phyloP scores from a whole-genome alignment of 371 early-diverging fungal genomes.

The Blastocladiella emersonii region DNA sequence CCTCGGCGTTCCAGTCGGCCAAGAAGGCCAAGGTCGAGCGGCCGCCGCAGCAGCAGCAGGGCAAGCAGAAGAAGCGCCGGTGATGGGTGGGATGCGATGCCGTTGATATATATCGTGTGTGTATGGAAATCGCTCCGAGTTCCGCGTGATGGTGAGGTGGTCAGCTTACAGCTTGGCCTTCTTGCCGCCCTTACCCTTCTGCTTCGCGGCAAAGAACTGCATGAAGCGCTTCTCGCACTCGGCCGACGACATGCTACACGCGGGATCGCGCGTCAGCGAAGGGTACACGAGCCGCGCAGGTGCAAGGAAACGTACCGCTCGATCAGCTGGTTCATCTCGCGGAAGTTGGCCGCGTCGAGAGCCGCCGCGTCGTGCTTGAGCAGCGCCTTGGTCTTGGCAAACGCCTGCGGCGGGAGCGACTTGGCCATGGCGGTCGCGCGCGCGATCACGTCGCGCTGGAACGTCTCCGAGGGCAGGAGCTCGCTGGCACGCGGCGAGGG shows the following conservation, averaged over 20 bases:
- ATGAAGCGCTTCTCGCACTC: background rate
- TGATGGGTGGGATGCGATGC: too few species aligned
- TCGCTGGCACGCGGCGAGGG: conserved; percentile 11
- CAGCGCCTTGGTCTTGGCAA: conserved; percentile 38
- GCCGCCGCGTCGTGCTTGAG: conserved; percentile 27
- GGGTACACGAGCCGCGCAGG: background rate
- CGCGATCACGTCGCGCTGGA: conserved; percentile 31
- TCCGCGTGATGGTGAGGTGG: too few species aligned
- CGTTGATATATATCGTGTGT: too few species aligned
- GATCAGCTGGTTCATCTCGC: conserved; percentile 29
- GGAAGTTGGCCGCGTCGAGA: conserved; percentile 26
- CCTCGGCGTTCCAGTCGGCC: background rate
- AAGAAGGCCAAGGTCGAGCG: too few species aligned
- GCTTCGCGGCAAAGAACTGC: background rate
- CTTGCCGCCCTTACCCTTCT: background rate
- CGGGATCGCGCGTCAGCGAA: background rate
- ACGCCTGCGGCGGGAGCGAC: conserved; percentile 31
- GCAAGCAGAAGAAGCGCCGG: too few species aligned
- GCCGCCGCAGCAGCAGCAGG: too few species aligned
- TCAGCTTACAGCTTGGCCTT: conserved; percentile 6
- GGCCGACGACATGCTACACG: conserved; percentile 1
- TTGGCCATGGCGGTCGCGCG: conserved; percentile 33
- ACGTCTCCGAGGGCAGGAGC: conserved; percentile 34
- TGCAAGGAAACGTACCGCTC: conserved; percentile 8
- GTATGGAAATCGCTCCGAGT: too few species aligned